phyloP scores from a whole-genome alignment of 768 basidiomycete species.

The Arthromyces matolae region DNA sequence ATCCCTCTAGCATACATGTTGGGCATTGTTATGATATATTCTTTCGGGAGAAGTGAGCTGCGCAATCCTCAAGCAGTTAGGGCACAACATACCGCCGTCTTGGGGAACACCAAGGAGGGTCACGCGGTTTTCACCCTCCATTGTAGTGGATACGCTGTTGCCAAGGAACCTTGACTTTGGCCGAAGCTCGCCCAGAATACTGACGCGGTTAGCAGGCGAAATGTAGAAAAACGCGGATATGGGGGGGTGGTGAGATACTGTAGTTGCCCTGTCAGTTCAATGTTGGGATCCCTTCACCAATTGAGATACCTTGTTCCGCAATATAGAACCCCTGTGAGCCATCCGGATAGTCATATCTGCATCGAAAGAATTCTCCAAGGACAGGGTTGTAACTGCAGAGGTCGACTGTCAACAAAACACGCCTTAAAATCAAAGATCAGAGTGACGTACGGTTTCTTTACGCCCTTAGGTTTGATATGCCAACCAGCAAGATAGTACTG shows the following conservation, averaged over 20 bases:
- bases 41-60: conserved; percentile 30
- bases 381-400: conserved; percentile 85
- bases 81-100: conserved; percentile 68
- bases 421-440: neutral
- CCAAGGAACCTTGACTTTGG: conserved; percentile 97
- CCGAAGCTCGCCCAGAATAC: conserved; percentile 87
- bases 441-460: conserved; percentile 90
- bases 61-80: neutral
- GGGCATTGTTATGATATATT: conserved; percentile 92
- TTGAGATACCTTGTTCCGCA: conserved; percentile 81
- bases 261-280: conserved; percentile 1
- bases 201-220: conserved; percentile 83
- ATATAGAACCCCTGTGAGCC: conserved; percentile 93
- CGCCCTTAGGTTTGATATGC: conserved; percentile 99
- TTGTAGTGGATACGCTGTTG: conserved; percentile 91
- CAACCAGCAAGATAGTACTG: conserved; percentile 98
- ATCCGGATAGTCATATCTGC: conserved; percentile 88
- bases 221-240: conserved; percentile 95
- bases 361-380: conserved; percentile 97
- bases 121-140: conserved; percentile 95
- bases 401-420: conserved; percentile 6
- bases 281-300: neutral
- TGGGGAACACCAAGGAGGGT: conserved; percentile 77
- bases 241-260: conserved; percentile 94
- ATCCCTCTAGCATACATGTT: conserved; percentile 95